Percentiles rank a stretch among this genome's conserved stretches.
These are phyloP conservation scores for Lachancea thermotolerans DNA, from an alignment of 805 yeast genomes.

Conservation along the genomic window DNA sequence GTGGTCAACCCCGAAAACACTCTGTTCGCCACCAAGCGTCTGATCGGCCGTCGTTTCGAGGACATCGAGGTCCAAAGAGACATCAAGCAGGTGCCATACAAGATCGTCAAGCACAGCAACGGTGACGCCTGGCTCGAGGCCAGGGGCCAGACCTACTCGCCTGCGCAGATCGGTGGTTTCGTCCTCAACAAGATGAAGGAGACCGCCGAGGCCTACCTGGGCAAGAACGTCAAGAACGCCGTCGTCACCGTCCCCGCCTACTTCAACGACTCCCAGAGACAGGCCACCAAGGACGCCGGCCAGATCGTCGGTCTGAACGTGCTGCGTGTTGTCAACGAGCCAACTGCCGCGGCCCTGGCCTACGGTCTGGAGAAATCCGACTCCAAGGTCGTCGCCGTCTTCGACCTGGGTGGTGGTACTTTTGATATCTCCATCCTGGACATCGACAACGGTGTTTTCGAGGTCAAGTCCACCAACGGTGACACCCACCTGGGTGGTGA, in stretches of 20 bases:
- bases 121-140: slow-evolving; percentile 98
- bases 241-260: slow-evolving; percentile 87
- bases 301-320: slow-evolving; percentile 90
- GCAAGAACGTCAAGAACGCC: slow-evolving; percentile 83
- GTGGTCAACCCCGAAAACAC: slow-evolving; percentile 93
- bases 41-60: slow-evolving; percentile 87
- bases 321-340: slow-evolving; percentile 74
- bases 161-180: slow-evolving; percentile 93
- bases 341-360: slow-evolving; percentile 90
- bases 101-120: slow-evolving; percentile 80
- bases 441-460: slow-evolving; percentile 96
- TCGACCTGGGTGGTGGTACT: slow-evolving; percentile 98
- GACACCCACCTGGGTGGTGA: slow-evolving; percentile 86
- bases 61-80: slow-evolving; percentile 90
- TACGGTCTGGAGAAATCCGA: slow-evolving; percentile 83
- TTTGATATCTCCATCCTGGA: slow-evolving; percentile 94
- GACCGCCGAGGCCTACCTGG: slow-evolving; percentile 89
- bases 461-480: slow-evolving; percentile 95
- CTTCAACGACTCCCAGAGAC: slow-evolving; percentile 77
- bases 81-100: slow-evolving; percentile 80
- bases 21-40: slow-evolving; percentile 87
- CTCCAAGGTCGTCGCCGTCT: slow-evolving; percentile 84
- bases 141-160: slow-evolving; percentile 81
- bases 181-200: slow-evolving; percentile 95
- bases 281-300: slow-evolving; percentile 93